These are phyloP conservation scores for Sambucus nigra DNA, from an alignment of 129 eudicot genomes.

Conservation along the genomic window DNA sequence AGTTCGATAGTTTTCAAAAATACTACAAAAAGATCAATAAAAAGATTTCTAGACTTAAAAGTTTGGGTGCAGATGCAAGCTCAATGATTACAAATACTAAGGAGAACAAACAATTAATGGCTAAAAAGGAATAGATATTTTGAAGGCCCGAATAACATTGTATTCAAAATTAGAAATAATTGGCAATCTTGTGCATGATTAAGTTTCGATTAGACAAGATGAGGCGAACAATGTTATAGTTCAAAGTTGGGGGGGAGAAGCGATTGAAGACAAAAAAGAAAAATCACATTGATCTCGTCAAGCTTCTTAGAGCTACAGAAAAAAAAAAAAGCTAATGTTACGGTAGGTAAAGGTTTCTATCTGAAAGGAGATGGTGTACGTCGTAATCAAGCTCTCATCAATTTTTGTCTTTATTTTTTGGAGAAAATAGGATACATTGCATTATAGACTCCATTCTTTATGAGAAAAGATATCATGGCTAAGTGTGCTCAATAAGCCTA, in stretches of 20 bases:
- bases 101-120: slow-evolving; percentile 47
- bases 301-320: slow-evolving; percentile 82
- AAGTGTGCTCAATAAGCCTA: slow-evolving; percentile 91
- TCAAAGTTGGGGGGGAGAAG: slow-evolving; percentile 76
- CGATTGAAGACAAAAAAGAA: slow-evolving; percentile 48
- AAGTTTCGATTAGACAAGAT: slow-evolving; percentile 79
- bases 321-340: slow-evolving; percentile 65
- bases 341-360: slow-evolving; percentile 97
- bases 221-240: slow-evolving; percentile 78
- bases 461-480: slow-evolving; percentile 90
- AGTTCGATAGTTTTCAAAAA: slow-evolving; percentile 61
- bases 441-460: slow-evolving; percentile 81
- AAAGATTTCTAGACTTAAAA: slow-evolving; percentile 60
- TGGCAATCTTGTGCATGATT: slow-evolving; percentile 89
- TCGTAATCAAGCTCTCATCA: slow-evolving; percentile 86
- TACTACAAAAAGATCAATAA: slow-evolving; percentile 66
- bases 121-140: slow-evolving; percentile 50
- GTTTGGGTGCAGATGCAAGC: slow-evolving; percentile 65
- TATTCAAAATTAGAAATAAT: slow-evolving; percentile 49
- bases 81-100: slow-evolving; percentile 38
- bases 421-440: slow-evolving; percentile 47
- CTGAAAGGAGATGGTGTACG: slow-evolving; percentile 79
- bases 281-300: slow-evolving; percentile 89
- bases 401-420: slow-evolving; percentile 70
- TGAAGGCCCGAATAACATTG: slow-evolving; percentile 42